phyloP scores from a whole-genome alignment of 1,284 basidiomycete species.

The Sanghuangporus baumii region DNA sequence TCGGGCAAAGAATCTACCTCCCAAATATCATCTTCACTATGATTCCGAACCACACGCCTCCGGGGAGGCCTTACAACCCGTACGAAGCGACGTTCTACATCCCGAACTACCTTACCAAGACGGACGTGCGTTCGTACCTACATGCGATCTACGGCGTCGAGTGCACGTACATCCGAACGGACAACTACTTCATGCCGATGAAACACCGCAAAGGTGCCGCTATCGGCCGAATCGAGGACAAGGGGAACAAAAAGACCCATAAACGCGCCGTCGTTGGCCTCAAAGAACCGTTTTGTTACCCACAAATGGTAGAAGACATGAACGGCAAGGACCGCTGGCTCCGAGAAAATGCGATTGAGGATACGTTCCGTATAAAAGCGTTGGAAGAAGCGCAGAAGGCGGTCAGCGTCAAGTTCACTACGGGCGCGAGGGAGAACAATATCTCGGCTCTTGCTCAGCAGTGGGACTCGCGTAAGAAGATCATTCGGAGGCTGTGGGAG shows the following conservation, averaged over 20 bases:
- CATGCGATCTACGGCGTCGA: constrained; percentile 78
- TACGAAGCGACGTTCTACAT: constrained; percentile 94
- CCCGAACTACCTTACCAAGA: constrained; percentile 83
- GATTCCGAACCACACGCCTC: constrained; percentile 77
- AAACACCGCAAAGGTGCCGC: constrained; percentile 29
- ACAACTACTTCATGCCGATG: constrained; percentile 71
- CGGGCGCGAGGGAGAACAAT: constrained; percentile 9
- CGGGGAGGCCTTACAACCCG: constrained; percentile 83
- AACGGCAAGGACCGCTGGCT: constrained; percentile 39
- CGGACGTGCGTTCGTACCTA: constrained; percentile 85
- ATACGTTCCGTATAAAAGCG: constrained; percentile 46
- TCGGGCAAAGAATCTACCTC: constrained; percentile 82
- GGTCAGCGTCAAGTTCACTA: constrained; percentile 12
- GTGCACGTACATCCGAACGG: constrained; percentile 91
- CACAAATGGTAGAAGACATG: constrained; percentile 76
- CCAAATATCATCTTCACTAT: constrained; percentile 84
- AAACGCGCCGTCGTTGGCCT: constrained; percentile 88
- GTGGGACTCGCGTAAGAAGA: constrained; percentile 35
- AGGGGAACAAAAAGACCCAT: constrained; percentile 51
- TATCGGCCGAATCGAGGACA: constrained; percentile 21
- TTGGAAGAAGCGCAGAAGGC: constrained; percentile 35
- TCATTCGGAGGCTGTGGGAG: constrained; percentile 44
- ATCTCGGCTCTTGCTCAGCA: constrained; percentile 1
- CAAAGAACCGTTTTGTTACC: constrained; percentile 88
- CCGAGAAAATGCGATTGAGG: constrained; percentile 33